These are phyloP conservation scores for Mucor irregularis DNA, from an alignment of 371 early-diverging fungal genomes.

Conservation along the genomic window DNA sequence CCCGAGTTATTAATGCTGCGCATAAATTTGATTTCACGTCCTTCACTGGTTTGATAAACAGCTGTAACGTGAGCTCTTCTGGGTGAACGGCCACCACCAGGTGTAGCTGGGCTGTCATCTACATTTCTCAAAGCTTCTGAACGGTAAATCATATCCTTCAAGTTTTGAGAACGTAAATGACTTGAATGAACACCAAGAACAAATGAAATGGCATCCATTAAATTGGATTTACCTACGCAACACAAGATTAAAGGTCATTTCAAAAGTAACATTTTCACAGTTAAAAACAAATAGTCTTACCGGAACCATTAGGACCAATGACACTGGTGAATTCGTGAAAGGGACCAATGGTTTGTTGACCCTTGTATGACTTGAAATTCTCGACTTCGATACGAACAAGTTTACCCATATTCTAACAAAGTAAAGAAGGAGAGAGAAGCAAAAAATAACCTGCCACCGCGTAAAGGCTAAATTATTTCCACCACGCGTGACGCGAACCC, in stretches of 20 bases:
- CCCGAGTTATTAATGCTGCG: constrained; percentile 76
- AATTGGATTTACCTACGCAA: constrained; percentile 90
- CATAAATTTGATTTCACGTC: constrained; percentile 58
- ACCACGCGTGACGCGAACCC: too few relatives aligned
- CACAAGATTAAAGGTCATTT: neutral
- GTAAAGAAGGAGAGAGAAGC: constrained; percentile 3
- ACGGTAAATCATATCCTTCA: constrained; percentile 91
- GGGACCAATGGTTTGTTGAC: constrained; percentile 91
- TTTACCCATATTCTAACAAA: constrained; percentile 62
- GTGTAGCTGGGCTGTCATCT: constrained; percentile 14
- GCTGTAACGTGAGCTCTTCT: constrained; percentile 78
- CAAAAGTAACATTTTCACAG: too few relatives aligned
- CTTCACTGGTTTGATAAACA: constrained; percentile 69
- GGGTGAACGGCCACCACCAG: constrained; percentile 34
- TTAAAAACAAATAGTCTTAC: too few relatives aligned
- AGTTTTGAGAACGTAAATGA: constrained; percentile 85
- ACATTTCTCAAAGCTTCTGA: constrained; percentile 50
- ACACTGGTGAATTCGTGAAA: constrained; percentile 97
- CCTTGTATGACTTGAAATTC: constrained; percentile 99
- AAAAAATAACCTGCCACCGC: constrained; percentile 4
- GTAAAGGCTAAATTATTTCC: neutral
- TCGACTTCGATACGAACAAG: constrained; percentile 92
- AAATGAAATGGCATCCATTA: constrained; percentile 99
- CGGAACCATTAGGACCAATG: constrained; percentile 99
- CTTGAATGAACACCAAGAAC: constrained; percentile 92